Conservation (phyloP, 768 basidiomycete genomes). For the Lactifluus pinguis region DNA sequence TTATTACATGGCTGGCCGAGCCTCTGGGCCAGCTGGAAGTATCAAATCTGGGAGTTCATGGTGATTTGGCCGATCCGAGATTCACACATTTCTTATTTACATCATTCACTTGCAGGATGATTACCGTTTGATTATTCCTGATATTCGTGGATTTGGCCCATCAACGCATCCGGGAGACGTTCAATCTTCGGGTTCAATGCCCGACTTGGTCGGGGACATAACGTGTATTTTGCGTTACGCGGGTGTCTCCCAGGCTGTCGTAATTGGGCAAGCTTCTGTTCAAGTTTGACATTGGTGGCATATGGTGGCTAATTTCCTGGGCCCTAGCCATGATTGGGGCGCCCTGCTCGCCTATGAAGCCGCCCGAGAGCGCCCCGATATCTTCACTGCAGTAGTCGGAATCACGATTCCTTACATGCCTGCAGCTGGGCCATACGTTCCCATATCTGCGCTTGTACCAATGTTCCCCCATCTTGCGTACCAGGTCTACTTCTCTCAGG, state of each 20-base stretch:
- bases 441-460: conserved; percentile 35
- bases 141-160: conserved; percentile 61
- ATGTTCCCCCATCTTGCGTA: conserved; percentile 49
- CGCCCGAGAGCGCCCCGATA: conserved; percentile 56
- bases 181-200: conserved; percentile 47
- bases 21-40: conserved; percentile 67
- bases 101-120: conserved; percentile 32
- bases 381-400: conserved; percentile 53
- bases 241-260: conserved; percentile 40
- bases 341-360: conserved; percentile 58
- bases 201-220: conserved; percentile 54
- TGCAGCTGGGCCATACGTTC: conserved; percentile 35
- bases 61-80: conserved; percentile 25
- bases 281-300: neutral
- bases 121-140: conserved; percentile 52
- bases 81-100: neutral
- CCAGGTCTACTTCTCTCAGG: conserved; percentile 43
- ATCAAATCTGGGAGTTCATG: conserved; percentile 59
- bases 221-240: conserved; percentile 51
- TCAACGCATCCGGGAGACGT: conserved; percentile 60
- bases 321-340: conserved; percentile 66
- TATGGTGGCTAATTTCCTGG: neutral
- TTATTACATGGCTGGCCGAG: conserved; percentile 79
- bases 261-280: conserved; percentile 45
- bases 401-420: conserved; percentile 57